Evolutionary conservation across 2,329 filamentous ascomycete species (phyloP).

Genomic region (Tolypocladium amazonense): DNA sequence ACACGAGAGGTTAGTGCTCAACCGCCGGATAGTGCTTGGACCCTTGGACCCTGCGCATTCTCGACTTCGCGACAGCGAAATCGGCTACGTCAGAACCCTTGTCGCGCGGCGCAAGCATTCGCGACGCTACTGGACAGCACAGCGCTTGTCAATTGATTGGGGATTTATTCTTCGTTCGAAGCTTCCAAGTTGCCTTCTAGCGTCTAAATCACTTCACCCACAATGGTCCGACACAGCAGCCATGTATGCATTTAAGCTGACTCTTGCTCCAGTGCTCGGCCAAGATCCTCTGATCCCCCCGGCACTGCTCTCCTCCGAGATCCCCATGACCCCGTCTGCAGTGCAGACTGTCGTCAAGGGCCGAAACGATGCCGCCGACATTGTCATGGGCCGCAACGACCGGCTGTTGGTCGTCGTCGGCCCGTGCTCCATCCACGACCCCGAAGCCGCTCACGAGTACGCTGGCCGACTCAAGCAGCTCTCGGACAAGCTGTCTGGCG

Average conservation of each 20-base stretch:
- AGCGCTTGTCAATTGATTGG: not conserved
- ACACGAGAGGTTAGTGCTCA: constrained; percentile 28
- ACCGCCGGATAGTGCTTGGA: not conserved
- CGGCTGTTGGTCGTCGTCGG: constrained; percentile 90
- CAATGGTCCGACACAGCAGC: not conserved
- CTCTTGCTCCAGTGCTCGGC: constrained; percentile 58
- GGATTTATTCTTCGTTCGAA: not conserved
- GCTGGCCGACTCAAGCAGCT: constrained; percentile 66
- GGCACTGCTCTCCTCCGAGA: constrained; percentile 74
- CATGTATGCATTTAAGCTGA: constrained; percentile 7
- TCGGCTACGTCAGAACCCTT: not conserved
- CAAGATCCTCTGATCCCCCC: constrained; percentile 92
- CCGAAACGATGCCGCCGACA: constrained; percentile 56
- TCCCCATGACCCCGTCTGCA: constrained; percentile 57
- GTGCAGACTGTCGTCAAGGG: constrained; percentile 61
- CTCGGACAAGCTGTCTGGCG: constrained; percentile 67
- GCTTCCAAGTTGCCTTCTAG: not conserved
- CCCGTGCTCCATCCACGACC: constrained; percentile 96
- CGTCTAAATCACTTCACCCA: not conserved
- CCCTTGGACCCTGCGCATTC: not conserved
- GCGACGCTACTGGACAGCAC: not conserved
- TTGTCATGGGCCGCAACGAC: constrained; percentile 72
- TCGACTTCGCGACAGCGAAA: not conserved
- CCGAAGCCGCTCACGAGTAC: constrained; percentile 79
- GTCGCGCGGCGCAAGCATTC: not conserved